A percentile compares a stretch with the other conserved stretches of the same genome.
Conservation (phyloP, 371 early-diverging fungal genomes). For the Nematocida parisii region DNA sequence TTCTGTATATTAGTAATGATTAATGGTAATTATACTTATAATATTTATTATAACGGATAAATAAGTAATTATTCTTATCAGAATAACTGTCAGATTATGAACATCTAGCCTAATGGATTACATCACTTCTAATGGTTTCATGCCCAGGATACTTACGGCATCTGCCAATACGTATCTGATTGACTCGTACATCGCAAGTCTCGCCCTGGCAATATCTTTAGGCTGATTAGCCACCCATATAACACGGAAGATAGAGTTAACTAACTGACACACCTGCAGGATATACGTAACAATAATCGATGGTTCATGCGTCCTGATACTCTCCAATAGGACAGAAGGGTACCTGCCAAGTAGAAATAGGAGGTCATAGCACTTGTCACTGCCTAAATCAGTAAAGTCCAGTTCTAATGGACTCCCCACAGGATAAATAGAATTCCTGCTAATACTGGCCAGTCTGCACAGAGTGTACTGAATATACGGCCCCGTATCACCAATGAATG, state of each 20-base stretch:
- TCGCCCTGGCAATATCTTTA: conserved; percentile 76
- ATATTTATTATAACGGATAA: too few species aligned
- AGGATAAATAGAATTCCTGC: conserved; percentile 72
- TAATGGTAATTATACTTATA: too few species aligned
- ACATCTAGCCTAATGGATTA: conserved; percentile 57
- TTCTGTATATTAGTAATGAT: too few species aligned
- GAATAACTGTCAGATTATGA: too few species aligned
- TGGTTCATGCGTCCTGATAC: conserved; percentile 77
- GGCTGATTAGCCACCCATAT: conserved; percentile 77
- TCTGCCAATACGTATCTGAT: conserved; percentile 77
- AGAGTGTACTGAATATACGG: conserved; percentile 83
- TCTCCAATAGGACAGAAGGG: conserved; percentile 76
- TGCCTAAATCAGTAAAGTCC: conserved; percentile 72
- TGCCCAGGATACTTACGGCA: conserved; percentile 75
- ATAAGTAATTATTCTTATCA: too few species aligned
- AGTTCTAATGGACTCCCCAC: conserved; percentile 30
- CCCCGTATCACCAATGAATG: conserved; percentile 95
- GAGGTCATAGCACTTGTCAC: conserved; percentile 75
- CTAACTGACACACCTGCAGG: conserved; percentile 78
- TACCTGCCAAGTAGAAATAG: conserved; percentile 79
- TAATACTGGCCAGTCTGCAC: conserved; percentile 72
- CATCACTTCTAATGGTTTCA: conserved; percentile 80
- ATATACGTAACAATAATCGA: conserved; percentile 84
- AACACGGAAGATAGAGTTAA: conserved; percentile 78
- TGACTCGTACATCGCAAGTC: conserved; percentile 75